Evolutionary conservation across 2,329 filamentous ascomycete species (phyloP).

Genomic region (Daldinia sp.): DNA sequence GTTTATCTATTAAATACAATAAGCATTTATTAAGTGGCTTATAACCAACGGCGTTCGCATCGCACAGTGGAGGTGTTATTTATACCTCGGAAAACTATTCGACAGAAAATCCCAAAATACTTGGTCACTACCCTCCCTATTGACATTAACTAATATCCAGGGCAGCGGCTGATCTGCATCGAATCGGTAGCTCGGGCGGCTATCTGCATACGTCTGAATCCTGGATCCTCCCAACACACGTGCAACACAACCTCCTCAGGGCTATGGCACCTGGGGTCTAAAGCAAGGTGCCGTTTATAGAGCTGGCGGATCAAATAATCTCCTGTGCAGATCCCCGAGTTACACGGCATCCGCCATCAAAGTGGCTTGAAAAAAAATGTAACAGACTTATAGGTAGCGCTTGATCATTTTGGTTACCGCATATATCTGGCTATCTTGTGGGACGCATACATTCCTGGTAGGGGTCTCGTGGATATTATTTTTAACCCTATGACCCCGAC

Average conservation of each 20-base stretch:
- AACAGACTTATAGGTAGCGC: slow-evolving; percentile 23
- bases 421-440: slow-evolving; percentile 15
- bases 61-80: not conserved
- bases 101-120: not conserved
- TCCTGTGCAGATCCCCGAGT: slow-evolving; percentile 41
- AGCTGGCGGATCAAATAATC: slow-evolving; percentile 37
- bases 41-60: too few species aligned
- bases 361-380: slow-evolving; percentile 29
- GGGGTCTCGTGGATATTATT: slow-evolving; percentile 2
- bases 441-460: slow-evolving; percentile 5
- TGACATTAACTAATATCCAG: slow-evolving; percentile 1
- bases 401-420: slow-evolving; percentile 5
- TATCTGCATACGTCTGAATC: slow-evolving; percentile 37
- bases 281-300: slow-evolving; percentile 29
- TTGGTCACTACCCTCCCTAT: not conserved
- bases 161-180: slow-evolving; percentile 30
- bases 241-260: slow-evolving; percentile 32
- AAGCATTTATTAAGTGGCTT: not conserved
- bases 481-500: slow-evolving; percentile 1
- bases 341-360: slow-evolving; percentile 33
- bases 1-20: not conserved
- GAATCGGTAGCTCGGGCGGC: slow-evolving; percentile 35
- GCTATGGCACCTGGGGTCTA: slow-evolving; percentile 13
- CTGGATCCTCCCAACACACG: slow-evolving; percentile 31
- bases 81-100: not conserved